A percentile compares a stretch with the other conserved stretches of the same genome.
Conservation (phyloP, 805 yeast species). For the Metschnikowia bowlesiae region DNA sequence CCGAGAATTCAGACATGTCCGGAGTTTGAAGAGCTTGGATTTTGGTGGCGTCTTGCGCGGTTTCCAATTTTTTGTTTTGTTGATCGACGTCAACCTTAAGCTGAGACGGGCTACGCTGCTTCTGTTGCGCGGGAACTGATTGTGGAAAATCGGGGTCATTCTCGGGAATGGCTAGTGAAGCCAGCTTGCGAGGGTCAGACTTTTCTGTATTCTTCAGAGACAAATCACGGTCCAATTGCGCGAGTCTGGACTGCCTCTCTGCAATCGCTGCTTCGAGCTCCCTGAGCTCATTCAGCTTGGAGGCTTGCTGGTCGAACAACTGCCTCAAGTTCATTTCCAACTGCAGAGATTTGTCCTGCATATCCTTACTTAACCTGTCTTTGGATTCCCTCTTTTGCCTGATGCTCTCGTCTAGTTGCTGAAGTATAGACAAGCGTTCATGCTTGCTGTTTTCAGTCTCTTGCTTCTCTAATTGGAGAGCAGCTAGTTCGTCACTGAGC, state of each 20-base stretch:
- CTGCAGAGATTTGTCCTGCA: conserved; percentile 3
- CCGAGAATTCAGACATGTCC: conserved; percentile 33
- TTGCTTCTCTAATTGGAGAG: conserved; percentile 16
- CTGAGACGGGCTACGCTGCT: not conserved
- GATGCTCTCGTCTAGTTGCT: conserved; percentile 22
- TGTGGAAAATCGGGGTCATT: not conserved
- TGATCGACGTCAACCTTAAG: not conserved
- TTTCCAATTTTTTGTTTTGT: too few relatives aligned
- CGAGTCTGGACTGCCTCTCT: conserved; percentile 6
- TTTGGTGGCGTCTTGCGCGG: not conserved
- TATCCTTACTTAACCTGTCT: conserved; percentile 4
- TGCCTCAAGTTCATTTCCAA: conserved; percentile 14
- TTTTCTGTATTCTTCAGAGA: conserved; percentile 1
- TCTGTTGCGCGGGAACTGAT: not conserved
- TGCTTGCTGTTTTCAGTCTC: conserved; percentile 16
- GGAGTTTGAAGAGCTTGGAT: conserved; percentile 13
- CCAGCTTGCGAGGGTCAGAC: not conserved
- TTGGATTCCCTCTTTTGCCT: conserved; percentile 16
- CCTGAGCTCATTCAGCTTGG: conserved; percentile 7
- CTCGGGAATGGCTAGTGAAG: not conserved
- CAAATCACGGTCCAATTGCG: conserved; percentile 3
- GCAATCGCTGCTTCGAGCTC: conserved; percentile 9
- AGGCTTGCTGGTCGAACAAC: conserved; percentile 6
- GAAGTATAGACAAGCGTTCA: conserved; percentile 20
- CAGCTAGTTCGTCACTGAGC: conserved; percentile 19